Base-by-base conservation (phyloP, 169 alveolate genomes). In the Plasmodium coatneyi region DNA sequence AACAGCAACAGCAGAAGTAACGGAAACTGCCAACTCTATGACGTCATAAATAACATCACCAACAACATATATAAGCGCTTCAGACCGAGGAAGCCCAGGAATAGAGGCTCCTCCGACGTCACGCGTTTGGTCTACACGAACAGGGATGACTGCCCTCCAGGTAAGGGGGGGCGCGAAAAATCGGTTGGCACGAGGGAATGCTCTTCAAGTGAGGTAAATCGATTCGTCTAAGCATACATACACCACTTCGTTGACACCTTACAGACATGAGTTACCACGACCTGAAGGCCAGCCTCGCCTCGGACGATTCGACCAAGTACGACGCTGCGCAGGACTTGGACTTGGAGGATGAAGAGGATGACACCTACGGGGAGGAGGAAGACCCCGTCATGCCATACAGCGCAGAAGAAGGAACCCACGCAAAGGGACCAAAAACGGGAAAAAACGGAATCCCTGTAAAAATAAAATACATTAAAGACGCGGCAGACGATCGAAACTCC, bases 381-480 rank as follows among this genome's bases (percentile, higher is more conserved):
- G 76, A 66, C 9, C 25, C 22, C 12, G 2, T 49, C 60, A 49
- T 16, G 60, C 25, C 3, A 39, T 66, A 25, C 36, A 0, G n/a
- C 14, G 36, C 76, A 4, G n/a, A 7, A 0, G 36, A 25, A 66
- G 36, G 36, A 22, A 28, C 30, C 7, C 76, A 66, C 3, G 32
- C 5, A 66, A 66, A 28, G 36, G 36, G 41, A 4, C 41, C 3
- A 0, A 52, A 74, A 52, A 74, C 34, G 14, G 70, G 80, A 28
- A 84, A 84, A 4, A 84, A 70, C 66, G 84, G 84, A 84, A 84
- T 84, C 32, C 93, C 93, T 10, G 86, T 84, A 12, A 84, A 84
- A 54, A 84, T 84, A 84, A 84, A 54, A 84, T 84, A 84, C 80
- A 74, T 84, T 74, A 74, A 54, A 19, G 93, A 84, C 43, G 22